Percentiles rank a stretch among this genome's conserved stretches.
Evolutionary conservation across 2,329 filamentous ascomycete species (phyloP).

Genomic region (Piedraia hortae): DNA sequence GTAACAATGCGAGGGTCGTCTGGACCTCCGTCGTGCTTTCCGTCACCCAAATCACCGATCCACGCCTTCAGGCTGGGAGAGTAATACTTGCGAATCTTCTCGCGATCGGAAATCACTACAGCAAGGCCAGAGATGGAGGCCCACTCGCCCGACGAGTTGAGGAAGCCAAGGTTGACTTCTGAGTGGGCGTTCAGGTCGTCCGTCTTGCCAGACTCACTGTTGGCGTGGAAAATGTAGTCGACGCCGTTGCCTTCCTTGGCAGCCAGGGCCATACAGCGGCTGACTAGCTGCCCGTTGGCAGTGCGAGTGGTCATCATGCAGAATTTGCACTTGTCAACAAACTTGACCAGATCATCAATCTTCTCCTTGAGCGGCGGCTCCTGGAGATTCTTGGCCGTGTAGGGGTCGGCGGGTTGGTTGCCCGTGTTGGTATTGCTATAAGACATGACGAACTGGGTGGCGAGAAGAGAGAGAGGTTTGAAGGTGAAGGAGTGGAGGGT

Average conservation of each 20-base stretch:
- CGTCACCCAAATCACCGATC: slow-evolving; percentile 65
- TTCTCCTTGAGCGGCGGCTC: slow-evolving; percentile 47
- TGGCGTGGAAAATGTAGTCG: slow-evolving; percentile 74
- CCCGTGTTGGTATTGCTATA: slow-evolving; percentile 34
- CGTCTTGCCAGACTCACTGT: slow-evolving; percentile 71
- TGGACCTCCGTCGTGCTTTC: slow-evolving; percentile 53
- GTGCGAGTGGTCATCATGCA: slow-evolving; percentile 70
- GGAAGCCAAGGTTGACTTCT: slow-evolving; percentile 57
- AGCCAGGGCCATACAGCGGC: slow-evolving; percentile 65
- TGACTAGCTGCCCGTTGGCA: slow-evolving; percentile 37
- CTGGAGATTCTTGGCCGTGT: slow-evolving; percentile 49
- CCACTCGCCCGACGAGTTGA: slow-evolving; percentile 47
- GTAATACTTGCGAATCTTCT: slow-evolving; percentile 47
- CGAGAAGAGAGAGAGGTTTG: too few species aligned
- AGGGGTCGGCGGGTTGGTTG: slow-evolving; percentile 43
- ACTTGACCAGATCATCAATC: slow-evolving; percentile 42
- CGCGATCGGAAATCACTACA: slow-evolving; percentile 39
- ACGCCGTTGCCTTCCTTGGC: slow-evolving; percentile 54
- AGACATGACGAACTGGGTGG: too few species aligned
- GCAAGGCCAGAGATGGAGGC: slow-evolving; percentile 57
- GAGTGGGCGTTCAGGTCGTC: slow-evolving; percentile 47
- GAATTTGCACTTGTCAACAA: slow-evolving; percentile 50
- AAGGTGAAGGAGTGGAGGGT: too few species aligned
- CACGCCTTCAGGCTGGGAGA: slow-evolving; percentile 48
- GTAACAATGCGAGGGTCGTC: slow-evolving; percentile 60